Conservation (phyloP, 495 filamentous ascomycete species). For the Margaritispora aquatica region DNA sequence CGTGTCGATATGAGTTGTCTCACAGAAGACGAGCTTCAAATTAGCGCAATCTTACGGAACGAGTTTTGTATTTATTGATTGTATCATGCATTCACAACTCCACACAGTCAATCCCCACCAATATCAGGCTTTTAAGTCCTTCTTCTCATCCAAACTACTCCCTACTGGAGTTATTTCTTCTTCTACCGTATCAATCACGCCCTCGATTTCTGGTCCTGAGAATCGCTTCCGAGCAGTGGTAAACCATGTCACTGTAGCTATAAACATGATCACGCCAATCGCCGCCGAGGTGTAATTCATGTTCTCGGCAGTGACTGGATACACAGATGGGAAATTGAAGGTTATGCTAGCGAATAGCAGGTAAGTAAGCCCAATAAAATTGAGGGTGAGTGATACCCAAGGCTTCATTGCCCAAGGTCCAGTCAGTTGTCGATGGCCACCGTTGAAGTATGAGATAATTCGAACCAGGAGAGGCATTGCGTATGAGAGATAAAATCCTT, state of each 20-base stretch:
- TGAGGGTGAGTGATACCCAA: conserved; percentile 26
- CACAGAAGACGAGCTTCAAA: not conserved
- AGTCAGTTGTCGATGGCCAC: conserved; percentile 31
- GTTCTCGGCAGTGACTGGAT: conserved; percentile 41
- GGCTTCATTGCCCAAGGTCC: conserved; percentile 30
- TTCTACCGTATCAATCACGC: not conserved
- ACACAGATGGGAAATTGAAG: conserved; percentile 50
- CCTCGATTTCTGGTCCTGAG: conserved; percentile 35
- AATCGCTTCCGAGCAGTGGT: conserved; percentile 44
- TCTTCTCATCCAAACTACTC: not conserved
- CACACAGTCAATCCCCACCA: not conserved
- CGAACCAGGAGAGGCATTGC: conserved; percentile 48
- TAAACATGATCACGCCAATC: conserved; percentile 45
- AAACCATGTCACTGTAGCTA: conserved; percentile 47
- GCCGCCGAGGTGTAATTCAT: conserved; percentile 58
- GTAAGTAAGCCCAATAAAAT: conserved; percentile 45
- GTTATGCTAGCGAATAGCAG: conserved; percentile 48
- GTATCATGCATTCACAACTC: too few relatives aligned
- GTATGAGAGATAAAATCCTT: conserved; percentile 56
- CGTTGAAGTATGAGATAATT: conserved; percentile 41
- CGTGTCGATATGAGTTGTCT: not conserved
- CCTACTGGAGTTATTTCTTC: not conserved
- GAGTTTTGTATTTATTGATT: too few relatives aligned
- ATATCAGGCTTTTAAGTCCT: not conserved
- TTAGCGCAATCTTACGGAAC: not conserved